A percentile compares a stretch with the other conserved stretches of the same genome.
Conservation (phyloP, 768 basidiomycete genomes). For the Psilocybe azurescens region DNA sequence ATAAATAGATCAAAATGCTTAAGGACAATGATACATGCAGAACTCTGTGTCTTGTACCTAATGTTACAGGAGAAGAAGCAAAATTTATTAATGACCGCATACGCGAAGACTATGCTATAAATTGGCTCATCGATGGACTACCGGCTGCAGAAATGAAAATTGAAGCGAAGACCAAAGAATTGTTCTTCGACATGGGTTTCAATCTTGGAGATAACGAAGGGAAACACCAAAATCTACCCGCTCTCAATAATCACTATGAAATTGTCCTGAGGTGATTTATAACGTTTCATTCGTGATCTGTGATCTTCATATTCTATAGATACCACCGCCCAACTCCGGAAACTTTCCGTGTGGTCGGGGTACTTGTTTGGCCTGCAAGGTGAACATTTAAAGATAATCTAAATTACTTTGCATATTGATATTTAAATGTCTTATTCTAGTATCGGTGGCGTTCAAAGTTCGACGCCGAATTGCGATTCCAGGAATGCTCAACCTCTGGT, state of each 20-base stretch:
- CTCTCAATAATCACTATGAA: conserved; percentile 93
- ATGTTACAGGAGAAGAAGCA: conserved; percentile 72
- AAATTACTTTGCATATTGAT: not conserved
- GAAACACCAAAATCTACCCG: conserved; percentile 60
- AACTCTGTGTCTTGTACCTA: conserved; percentile 63
- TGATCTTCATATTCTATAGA: conserved; percentile 43
- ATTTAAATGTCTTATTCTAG: conserved; percentile 36
- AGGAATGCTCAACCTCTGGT: conserved; percentile 49
- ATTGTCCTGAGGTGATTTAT: conserved; percentile 69
- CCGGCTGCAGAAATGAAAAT: conserved; percentile 93
- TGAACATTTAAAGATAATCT: conserved; percentile 15
- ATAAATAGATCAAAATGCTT: conserved; percentile 77
- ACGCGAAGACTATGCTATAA: conserved; percentile 89
- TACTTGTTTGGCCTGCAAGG: conserved; percentile 79
- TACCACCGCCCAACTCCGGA: conserved; percentile 78
- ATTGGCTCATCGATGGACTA: conserved; percentile 94
- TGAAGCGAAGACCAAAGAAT: conserved; percentile 77
- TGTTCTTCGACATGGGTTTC: conserved; percentile 95
- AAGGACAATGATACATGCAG: conserved; percentile 77
- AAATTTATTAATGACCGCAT: conserved; percentile 93
- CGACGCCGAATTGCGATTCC: conserved; percentile 55
- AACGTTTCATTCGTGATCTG: not conserved
- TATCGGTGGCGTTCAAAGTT: conserved; percentile 65
- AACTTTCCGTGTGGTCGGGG: conserved; percentile 89
- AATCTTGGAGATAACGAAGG: conserved; percentile 84